phyloP scores from a whole-genome alignment of 2,329 filamentous ascomycete species.

The Paecilomyces niveus region DNA sequence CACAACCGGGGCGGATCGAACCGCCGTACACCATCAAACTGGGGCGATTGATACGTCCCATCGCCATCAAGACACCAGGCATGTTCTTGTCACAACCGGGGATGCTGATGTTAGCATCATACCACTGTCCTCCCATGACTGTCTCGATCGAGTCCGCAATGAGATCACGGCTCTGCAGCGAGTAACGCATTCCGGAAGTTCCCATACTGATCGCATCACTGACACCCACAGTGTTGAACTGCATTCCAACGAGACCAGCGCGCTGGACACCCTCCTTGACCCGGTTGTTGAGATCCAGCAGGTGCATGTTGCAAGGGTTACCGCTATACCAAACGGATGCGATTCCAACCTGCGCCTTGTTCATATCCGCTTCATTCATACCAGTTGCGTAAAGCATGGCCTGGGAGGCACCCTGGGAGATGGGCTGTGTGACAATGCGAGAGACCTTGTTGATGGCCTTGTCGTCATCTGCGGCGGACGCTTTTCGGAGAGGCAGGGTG shows the following conservation, averaged over 20 bases:
- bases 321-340: constrained; percentile 97
- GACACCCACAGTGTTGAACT: constrained; percentile 98
- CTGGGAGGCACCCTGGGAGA: constrained; percentile 96
- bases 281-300: constrained; percentile 77
- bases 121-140: constrained; percentile 98
- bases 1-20: constrained; percentile 86
- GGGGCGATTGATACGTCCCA: constrained; percentile 89
- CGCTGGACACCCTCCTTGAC: constrained; percentile 66
- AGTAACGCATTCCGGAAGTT: constrained; percentile 93
- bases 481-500: constrained; percentile 40
- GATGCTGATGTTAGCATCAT: constrained; percentile 93
- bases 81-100: constrained; percentile 99
- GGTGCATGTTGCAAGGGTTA: constrained; percentile 99
- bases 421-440: constrained; percentile 82
- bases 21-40: constrained; percentile 98
- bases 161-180: constrained; percentile 86
- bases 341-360: constrained; percentile 95
- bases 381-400: constrained; percentile 98
- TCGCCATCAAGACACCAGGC: constrained; percentile 86
- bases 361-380: constrained; percentile 76
- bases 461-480: constrained; percentile 39
- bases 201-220: constrained; percentile 98
- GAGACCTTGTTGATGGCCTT: constrained; percentile 74
- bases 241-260: constrained; percentile 81
- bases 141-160: constrained; percentile 99